These are phyloP conservation scores for Monosporascus sp. DNA, from an alignment of 2,329 filamentous ascomycete species.

Conservation along the genomic window DNA sequence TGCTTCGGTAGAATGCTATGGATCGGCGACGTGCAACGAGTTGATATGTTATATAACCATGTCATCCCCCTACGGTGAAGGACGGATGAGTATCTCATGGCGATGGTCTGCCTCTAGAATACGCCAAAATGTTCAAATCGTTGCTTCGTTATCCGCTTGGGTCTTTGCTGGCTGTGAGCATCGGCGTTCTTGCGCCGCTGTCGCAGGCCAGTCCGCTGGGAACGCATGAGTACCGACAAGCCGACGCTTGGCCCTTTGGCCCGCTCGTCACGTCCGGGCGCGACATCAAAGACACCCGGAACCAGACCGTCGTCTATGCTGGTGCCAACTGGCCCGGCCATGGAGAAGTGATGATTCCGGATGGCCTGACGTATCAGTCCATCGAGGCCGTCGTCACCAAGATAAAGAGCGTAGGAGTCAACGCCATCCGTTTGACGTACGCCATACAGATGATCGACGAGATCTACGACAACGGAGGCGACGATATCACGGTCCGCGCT, in stretches of 20 bases:
- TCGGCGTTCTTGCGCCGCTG: constrained; percentile 10
- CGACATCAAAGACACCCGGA: constrained; percentile 37
- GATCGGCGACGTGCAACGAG: no score
- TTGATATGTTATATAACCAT: no score
- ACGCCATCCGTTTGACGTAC: constrained; percentile 57
- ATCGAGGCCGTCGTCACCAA: constrained; percentile 48
- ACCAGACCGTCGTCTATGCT: constrained; percentile 42
- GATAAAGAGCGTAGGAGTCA: constrained; percentile 57
- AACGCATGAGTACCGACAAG: constrained; percentile 7
- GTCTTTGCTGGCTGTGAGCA: constrained; percentile 19
- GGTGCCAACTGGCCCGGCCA: constrained; percentile 60
- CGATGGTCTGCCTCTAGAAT: background rate
- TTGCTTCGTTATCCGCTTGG: constrained; percentile 6
- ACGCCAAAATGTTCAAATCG: background rate
- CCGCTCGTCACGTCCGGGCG: constrained; percentile 34
- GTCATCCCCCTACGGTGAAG: no score
- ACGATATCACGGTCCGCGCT: constrained; percentile 39
- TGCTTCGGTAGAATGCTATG: no score
- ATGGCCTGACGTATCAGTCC: constrained; percentile 58
- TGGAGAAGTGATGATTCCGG: constrained; percentile 58
- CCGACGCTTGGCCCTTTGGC: constrained; percentile 23
- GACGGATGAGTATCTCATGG: no score
- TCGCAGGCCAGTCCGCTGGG: constrained; percentile 16
- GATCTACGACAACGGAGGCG: constrained; percentile 43
- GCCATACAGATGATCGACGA: constrained; percentile 61